A percentile compares a stretch with the other conserved stretches of the same genome.
These are phyloP conservation scores for Artemisia tridentata DNA, from an alignment of 129 eudicot genomes.

Conservation along the genomic window DNA sequence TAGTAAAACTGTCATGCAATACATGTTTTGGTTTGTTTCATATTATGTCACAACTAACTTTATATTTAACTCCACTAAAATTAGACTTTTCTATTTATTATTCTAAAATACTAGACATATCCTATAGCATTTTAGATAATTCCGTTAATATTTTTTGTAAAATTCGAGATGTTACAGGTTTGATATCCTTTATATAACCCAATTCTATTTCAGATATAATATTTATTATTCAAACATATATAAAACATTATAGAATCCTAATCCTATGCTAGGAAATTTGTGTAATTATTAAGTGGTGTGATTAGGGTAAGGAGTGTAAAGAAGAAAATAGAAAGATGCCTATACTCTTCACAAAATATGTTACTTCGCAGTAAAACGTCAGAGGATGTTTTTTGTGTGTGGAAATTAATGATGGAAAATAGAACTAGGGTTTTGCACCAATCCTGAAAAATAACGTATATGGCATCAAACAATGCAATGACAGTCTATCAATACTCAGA, in stretches of 20 bases:
- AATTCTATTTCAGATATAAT: no score
- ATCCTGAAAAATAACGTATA: slow-evolving; percentile 18
- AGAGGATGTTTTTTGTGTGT: slow-evolving; percentile 30
- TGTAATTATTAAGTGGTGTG: not conserved
- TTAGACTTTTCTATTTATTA: no score
- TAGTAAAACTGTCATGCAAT: no score
- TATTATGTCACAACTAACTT: no score
- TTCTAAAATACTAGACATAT: no score
- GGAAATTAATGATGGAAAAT: slow-evolving; percentile 10
- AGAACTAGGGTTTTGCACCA: slow-evolving; percentile 18
- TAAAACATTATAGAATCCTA: not conserved
- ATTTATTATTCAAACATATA: no score
- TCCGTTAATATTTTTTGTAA: not conserved
- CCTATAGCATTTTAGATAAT: no score
- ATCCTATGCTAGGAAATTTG: not conserved
- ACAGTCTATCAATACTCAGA: slow-evolving; percentile 20
- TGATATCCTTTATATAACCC: no score
- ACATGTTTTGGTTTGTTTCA: no score
- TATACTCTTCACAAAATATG: slow-evolving; percentile 18
- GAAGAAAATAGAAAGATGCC: slow-evolving; percentile 6
- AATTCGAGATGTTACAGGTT: no score
- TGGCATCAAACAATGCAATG: slow-evolving; percentile 11
- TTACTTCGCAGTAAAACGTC: slow-evolving; percentile 23
- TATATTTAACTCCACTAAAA: no score
- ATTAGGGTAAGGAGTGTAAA: slow-evolving; percentile 21